phyloP scores from a whole-genome alignment of 257 asterid species.

The Striga asiatica region DNA sequence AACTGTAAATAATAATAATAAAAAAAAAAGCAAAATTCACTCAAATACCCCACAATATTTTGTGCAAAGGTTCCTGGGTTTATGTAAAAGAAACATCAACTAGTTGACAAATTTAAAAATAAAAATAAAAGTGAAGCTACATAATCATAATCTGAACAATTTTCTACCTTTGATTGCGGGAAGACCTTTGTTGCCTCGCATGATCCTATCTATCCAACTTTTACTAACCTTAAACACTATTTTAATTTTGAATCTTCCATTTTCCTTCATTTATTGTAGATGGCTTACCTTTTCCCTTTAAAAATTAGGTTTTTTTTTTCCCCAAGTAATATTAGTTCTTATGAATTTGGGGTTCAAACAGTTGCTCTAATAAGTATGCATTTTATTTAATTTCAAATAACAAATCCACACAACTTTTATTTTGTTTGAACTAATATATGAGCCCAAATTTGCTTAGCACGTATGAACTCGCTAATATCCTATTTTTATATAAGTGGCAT shows the following conservation, averaged over 20 bases:
- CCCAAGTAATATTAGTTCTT: too few relatives aligned
- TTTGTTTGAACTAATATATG: too few relatives aligned
- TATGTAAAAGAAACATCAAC: slow-evolving; percentile 17
- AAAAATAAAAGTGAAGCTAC: too few relatives aligned
- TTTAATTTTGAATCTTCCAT: slow-evolving; percentile 1
- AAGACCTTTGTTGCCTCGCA: slow-evolving; percentile 22
- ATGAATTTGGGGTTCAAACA: too few relatives aligned
- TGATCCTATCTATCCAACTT: slow-evolving; percentile 9
- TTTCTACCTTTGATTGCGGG: slow-evolving; percentile 28
- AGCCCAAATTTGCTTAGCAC: too few relatives aligned
- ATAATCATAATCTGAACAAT: slow-evolving; percentile 21
- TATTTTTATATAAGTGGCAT: too few relatives aligned
- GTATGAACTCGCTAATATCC: too few relatives aligned
- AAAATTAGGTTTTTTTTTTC: too few relatives aligned
- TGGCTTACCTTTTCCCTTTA: background rate
- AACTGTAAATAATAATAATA: background rate
- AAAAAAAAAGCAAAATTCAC: slow-evolving; percentile 3
- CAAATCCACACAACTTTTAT: too few relatives aligned
- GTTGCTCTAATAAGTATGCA: too few relatives aligned
- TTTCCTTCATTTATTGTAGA: background rate
- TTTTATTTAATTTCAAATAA: too few relatives aligned
- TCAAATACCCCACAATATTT: slow-evolving; percentile 19
- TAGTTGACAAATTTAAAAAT: slow-evolving; percentile 18
- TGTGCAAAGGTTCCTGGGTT: slow-evolving; percentile 16
- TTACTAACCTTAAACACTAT: too few relatives aligned